Conservation (phyloP, 495 filamentous ascomycete species). For the Tuber melanosporum region DNA sequence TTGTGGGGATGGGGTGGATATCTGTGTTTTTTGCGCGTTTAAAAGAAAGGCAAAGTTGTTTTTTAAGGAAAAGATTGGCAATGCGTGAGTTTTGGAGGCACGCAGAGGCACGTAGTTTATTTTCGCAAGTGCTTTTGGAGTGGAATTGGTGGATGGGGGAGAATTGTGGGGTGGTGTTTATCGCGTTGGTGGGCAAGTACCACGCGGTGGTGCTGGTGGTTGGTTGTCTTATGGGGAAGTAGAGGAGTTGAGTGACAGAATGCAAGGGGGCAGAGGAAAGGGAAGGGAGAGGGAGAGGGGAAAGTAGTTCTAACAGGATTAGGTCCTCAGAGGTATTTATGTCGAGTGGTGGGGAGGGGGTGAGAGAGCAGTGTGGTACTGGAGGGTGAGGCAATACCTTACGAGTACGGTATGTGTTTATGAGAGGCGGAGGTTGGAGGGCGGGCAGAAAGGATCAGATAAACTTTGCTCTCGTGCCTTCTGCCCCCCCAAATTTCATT, state of each 20-base stretch:
- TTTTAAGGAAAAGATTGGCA: neutral
- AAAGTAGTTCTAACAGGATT: conserved; percentile 5
- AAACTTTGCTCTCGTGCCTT: conserved; percentile 5
- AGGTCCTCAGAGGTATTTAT: conserved; percentile 38
- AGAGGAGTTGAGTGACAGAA: conserved; percentile 16
- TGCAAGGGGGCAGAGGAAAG: conserved; percentile 8
- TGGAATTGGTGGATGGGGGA: conserved; percentile 29
- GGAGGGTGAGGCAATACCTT: conserved; percentile 23
- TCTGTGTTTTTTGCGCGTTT: conserved; percentile 35
- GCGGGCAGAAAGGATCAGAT: conserved; percentile 11
- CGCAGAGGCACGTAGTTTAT: neutral
- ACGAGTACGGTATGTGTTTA: conserved; percentile 9
- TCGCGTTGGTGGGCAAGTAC: conserved; percentile 63
- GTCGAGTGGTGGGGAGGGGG: conserved; percentile 34
- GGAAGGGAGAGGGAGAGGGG: conserved; percentile 27
- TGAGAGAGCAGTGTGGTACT: conserved; percentile 19
- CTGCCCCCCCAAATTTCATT: neutral
- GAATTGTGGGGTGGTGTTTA: conserved; percentile 60
- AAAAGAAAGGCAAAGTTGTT: conserved; percentile 45
- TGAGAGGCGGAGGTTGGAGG: conserved; percentile 28
- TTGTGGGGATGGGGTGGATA: conserved; percentile 34
- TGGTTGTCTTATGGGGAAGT: conserved; percentile 8
- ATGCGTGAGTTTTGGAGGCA: neutral
- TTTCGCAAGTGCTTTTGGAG: neutral
- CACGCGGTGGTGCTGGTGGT: conserved; percentile 32